phyloP scores from a whole-genome alignment of 352 stramenopile species.

The Pythium utonaiense region DNA sequence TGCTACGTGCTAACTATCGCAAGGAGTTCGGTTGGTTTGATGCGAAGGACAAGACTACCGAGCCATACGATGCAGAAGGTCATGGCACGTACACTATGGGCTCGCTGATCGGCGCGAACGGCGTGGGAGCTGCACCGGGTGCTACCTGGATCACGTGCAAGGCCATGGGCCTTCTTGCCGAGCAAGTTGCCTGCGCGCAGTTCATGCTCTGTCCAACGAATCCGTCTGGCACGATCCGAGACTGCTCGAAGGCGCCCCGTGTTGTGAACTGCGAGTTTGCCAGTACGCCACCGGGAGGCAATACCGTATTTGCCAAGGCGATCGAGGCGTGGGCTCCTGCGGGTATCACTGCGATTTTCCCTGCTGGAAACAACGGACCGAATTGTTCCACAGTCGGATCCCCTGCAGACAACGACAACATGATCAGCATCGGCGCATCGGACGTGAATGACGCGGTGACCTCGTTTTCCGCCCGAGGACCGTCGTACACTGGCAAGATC shows the following conservation, averaged over 20 bases:
- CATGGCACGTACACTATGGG: background rate
- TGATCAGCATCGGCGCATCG: background rate
- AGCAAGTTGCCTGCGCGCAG: background rate
- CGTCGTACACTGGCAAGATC: background rate
- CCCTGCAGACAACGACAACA: background rate
- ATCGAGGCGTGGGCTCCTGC: background rate
- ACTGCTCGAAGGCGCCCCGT: background rate
- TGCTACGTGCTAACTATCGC: background rate
- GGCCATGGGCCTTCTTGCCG: background rate
- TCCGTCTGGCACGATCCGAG: background rate
- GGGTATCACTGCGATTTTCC: background rate
- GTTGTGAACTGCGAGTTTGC: constrained; percentile 2
- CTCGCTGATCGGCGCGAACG: background rate
- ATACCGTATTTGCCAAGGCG: background rate
- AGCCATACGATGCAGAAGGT: background rate
- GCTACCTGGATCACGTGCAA: background rate
- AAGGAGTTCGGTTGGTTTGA: background rate
- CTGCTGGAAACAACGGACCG: background rate
- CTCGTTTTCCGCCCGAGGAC: background rate
- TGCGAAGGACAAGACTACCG: background rate
- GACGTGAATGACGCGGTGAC: background rate
- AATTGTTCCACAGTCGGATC: background rate
- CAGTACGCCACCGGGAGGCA: background rate
- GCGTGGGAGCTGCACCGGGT: background rate
- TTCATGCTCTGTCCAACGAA: constrained; percentile 2